Evolutionary conservation across 345 rosid genomes (phyloP), one percentile per base, ranked within the genome.

Genomic region (Camelina sativa): DNA sequence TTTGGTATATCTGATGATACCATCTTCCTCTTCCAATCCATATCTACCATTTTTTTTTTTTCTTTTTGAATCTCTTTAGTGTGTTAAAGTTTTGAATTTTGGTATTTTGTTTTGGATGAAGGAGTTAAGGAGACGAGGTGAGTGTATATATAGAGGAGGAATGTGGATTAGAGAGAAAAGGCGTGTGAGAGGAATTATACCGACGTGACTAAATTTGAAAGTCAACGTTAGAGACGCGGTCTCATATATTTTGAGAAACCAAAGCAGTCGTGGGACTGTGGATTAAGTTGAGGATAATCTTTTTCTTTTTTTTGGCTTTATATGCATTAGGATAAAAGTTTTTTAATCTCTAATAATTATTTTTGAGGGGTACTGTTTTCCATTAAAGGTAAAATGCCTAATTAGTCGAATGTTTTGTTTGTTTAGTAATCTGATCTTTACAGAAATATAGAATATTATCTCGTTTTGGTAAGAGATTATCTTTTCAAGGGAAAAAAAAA

Each of bases 1-100:
- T 50, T 67, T 1, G 78, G 78, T 74, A 60, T 16, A 6, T 76
- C 80, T 0, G 80, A 71, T 63, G 96, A 82, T 0, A 80, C 84
- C 83, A 84, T 86, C 74, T 88, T 87, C 32, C 87, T 83, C 70
- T 87, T 83, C 72, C 95, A 87, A 56, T 86, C 86, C 61, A 91
- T 72, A 82, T 90, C 97, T 22, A 90, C 88, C 98, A 93, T 90
- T 62, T 74, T 79, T 17, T 12, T 65, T 10, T 40, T 17, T 13
- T 35, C 6, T 2, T 23, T 23, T 28, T 52, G 4, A 60, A 34
- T 61, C 60, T 38, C 41, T 38, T 37, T 37, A 0, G 40, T 71
- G 50, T 3, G 13, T 51, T 4, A 3, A 35, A 28, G 19, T 19
- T 16, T 67, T 6, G 62, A 41, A 75, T 19, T 16, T 43, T 40